These are phyloP conservation scores for Polyporus arcularius DNA, from an alignment of 768 basidiomycete species.

Conservation along the genomic window DNA sequence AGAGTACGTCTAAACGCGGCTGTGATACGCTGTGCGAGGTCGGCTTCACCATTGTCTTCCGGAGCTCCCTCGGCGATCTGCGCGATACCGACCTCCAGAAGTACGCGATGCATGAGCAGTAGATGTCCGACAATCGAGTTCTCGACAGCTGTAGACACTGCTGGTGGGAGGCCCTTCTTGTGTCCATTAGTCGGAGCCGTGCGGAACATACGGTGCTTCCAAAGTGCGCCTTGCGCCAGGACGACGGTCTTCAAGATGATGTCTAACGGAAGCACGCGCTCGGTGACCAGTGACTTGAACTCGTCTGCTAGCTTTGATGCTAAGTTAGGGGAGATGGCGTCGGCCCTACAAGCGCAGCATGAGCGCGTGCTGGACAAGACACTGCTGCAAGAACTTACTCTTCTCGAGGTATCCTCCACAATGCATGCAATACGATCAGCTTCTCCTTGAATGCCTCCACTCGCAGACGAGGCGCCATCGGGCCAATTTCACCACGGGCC, in stretches of 20 bases:
- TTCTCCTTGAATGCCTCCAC: conserved; percentile 73
- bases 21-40: conserved; percentile 80
- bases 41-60: conserved; percentile 53
- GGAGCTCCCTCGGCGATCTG: conserved; percentile 61
- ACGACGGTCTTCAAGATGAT: conserved; percentile 74
- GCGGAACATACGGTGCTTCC: conserved; percentile 80
- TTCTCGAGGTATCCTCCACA: conserved; percentile 59
- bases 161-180: conserved; percentile 9
- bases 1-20: conserved; percentile 84
- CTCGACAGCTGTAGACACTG: conserved; percentile 43
- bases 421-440: conserved; percentile 73
- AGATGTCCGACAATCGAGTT: conserved; percentile 68
- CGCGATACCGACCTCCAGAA: conserved; percentile 65
- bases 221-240: conserved; percentile 78
- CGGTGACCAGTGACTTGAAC: conserved; percentile 62
- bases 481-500: conserved; percentile 36
- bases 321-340: conserved; percentile 48
- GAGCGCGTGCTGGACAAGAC: conserved; percentile 7
- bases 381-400: conserved; percentile 48
- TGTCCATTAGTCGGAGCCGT: conserved; percentile 36
- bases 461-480: conserved; percentile 48
- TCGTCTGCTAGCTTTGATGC: conserved; percentile 49
- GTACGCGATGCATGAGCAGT: conserved; percentile 58
- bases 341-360: conserved; percentile 41
- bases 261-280: conserved; percentile 73